Conservation (phyloP, 768 basidiomycete species). For the Thelephora aurantiotincta region DNA sequence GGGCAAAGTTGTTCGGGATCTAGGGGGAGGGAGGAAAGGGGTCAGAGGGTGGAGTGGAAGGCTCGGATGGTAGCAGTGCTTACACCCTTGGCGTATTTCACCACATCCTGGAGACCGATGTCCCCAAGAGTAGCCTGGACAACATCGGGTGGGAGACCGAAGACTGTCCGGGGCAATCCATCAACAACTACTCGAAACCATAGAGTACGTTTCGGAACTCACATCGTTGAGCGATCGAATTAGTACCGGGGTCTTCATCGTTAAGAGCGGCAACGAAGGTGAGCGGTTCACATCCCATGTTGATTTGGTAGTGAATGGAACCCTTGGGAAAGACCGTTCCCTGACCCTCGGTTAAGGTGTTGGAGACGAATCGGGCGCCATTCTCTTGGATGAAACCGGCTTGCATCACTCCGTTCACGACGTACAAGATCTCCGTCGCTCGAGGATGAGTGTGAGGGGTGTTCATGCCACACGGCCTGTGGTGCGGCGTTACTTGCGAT, state of each 20-base stretch:
- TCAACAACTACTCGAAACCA: background rate
- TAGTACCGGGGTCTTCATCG: conserved; percentile 15
- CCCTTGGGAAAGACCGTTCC: conserved; percentile 16
- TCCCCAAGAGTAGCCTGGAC: conserved; percentile 16
- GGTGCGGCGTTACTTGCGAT: background rate
- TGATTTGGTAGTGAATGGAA: conserved; percentile 18
- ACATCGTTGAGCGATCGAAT: conserved; percentile 15
- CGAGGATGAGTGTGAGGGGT: conserved; percentile 22
- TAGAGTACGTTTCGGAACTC: conserved; percentile 2
- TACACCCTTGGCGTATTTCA: conserved; percentile 11
- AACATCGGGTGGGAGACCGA: conserved; percentile 16
- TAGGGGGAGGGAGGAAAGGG: conserved; percentile 1
- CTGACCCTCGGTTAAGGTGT: conserved; percentile 11
- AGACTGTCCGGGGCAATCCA: conserved; percentile 5
- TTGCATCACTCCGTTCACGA: conserved; percentile 13
- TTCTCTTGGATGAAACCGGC: conserved; percentile 17
- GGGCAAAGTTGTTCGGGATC: conserved; percentile 19
- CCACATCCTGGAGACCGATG: conserved; percentile 16
- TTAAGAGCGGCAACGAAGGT: conserved; percentile 17
- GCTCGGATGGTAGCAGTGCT: background rate
- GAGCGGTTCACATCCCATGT: conserved; percentile 15
- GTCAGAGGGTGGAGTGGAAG: background rate
- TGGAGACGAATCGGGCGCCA: conserved; percentile 15
- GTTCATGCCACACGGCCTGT: conserved; percentile 18
- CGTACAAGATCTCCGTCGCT: conserved; percentile 19